A percentile compares a stretch with the other conserved stretches of the same genome.
Conservation (phyloP, 202 grass and related monocot species). For the Bolboschoenoplectus hybrid region DNA sequence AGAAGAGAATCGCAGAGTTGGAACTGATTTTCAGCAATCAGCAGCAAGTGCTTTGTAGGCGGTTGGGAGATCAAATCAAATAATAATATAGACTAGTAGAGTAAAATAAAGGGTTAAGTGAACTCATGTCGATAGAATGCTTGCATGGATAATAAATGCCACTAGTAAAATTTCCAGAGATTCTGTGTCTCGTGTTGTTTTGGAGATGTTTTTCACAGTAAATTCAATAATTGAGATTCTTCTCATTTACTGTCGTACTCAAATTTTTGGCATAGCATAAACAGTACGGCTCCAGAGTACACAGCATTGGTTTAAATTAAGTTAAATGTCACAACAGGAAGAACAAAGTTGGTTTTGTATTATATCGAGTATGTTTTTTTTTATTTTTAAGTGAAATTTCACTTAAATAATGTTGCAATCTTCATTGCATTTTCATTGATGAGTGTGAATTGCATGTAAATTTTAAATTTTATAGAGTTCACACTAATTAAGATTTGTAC, state of each 20-base stretch:
- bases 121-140: neutral
- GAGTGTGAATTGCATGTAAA: neutral
- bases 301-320: neutral
- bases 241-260: neutral
- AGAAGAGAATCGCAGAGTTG: neutral
- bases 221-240: conserved; percentile 14
- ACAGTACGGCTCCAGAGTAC: neutral
- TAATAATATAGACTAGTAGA: conserved; percentile 25
- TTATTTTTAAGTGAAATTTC: neutral
- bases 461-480: neutral
- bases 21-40: neutral
- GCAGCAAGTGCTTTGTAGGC: conserved; percentile 2
- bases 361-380: too few species aligned
- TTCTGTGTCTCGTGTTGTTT: neutral
- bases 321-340: neutral
- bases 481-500: neutral
- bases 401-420: neutral
- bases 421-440: too few species aligned
- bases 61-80: conserved; percentile 39
- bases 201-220: neutral
- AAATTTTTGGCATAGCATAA: neutral
- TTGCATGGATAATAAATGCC: conserved; percentile 17
- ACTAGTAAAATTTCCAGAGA: neutral
- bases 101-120: neutral
- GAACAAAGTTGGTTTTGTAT: neutral